Base-by-base conservation (phyloP, 805 yeast species). In the Kuraishia borneana region DNA sequence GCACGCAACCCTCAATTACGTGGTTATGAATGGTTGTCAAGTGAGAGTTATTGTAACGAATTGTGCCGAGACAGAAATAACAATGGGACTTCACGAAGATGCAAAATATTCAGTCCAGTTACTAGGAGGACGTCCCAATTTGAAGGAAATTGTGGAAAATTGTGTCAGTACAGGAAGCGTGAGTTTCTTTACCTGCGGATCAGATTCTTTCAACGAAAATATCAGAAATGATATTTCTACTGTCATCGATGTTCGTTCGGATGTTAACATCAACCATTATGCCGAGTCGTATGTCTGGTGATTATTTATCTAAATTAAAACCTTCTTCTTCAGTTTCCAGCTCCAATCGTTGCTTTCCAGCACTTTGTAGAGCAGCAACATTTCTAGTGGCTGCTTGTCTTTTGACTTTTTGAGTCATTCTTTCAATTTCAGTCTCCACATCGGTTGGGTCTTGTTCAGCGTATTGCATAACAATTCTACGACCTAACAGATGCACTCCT, bases 401-500 rank as follows among this genome's bases (percentile, higher is more conserved):
- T 52, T 68, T 70, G 23, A 85, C 94, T 63, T 82, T 87, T 45
- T 68, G 70, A 9, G 95, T 88, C 95, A 92, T 83, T 53, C 78
- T 75, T 26, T 77, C 87, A 43, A 89, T 87, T 56, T 88, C 95
- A 34, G 73, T 89, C 56, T 92, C 96, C 10, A 84, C 95, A 53
- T 83, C 74, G 28, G 66, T 79, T 21, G 88, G 72, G 35, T 80
- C 95, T 40, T 70, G 73, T 50, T 84, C 80, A 12, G 97, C 98
- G 50, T 71, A 88, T 53, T 89, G 94, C 78, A 92, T 76, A 9
- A 89, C 95, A 43, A 92, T 65, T 43, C 96, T 72, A 62, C 98
- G 81, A 22, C 98, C 98, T 34, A 92, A 69, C 60, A 92, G 79
- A 69, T 92, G 98, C 3, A 94, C 96, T 40, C 98, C 98, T 53